Conservation (phyloP, 2,329 filamentous ascomycete genomes). For the Shiraia bambusicola region DNA sequence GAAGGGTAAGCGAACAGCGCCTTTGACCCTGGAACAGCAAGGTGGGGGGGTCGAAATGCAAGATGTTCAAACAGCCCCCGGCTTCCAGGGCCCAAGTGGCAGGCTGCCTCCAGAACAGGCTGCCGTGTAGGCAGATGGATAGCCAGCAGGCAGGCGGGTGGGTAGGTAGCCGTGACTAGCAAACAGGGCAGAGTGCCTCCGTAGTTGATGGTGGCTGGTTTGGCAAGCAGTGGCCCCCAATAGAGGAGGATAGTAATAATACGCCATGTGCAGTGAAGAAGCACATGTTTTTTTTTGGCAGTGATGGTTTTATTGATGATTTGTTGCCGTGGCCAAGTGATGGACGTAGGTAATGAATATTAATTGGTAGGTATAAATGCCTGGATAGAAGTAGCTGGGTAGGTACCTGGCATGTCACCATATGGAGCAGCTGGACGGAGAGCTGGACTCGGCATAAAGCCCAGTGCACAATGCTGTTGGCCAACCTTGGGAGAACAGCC, state of each 20-base stretch:
- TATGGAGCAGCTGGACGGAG: no score
- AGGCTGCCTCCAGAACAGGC: constrained; percentile 17
- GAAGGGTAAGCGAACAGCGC: constrained; percentile 54
- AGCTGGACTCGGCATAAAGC: no score
- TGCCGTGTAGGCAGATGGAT: no score
- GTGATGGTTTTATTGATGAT: no score
- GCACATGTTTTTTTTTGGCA: no score
- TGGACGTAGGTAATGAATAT: no score
- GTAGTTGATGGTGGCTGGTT: constrained; percentile 4
- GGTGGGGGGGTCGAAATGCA: constrained; percentile 72
- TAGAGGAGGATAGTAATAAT: no score
- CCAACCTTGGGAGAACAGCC: neutral
- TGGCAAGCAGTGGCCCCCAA: neutral
- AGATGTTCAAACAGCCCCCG: constrained; percentile 33
- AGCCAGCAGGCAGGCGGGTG: constrained; percentile 9
- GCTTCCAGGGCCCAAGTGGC: constrained; percentile 39
- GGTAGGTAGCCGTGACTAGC: constrained; percentile 10
- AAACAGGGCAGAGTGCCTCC: neutral
- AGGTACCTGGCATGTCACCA: no score
- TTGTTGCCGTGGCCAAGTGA: no score
- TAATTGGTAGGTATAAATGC: neutral
- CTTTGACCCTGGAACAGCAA: constrained; percentile 54
- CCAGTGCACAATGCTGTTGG: no score
- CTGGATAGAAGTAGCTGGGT: no score
- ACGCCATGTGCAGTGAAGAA: no score